Percentiles rank a stretch among this genome's conserved stretches.
Conservation (phyloP, 371 early-diverging fungal species). For the Capillidium rhysosporum region DNA sequence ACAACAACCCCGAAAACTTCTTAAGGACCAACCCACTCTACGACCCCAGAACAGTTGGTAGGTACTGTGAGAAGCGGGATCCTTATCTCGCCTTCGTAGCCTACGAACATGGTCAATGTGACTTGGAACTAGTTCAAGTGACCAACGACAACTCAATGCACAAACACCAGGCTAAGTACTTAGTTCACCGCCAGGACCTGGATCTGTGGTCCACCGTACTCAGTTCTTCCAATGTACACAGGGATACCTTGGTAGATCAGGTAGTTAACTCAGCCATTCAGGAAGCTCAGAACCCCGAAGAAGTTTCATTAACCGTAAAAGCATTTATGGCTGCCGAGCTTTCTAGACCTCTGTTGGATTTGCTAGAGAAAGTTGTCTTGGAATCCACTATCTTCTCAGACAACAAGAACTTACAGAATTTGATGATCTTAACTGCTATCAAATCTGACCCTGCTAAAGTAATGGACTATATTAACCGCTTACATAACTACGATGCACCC, state of each 20-base stretch:
- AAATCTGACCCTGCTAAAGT: slow-evolving; percentile 82
- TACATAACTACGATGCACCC: slow-evolving; percentile 85
- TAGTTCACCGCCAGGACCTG: slow-evolving; percentile 73
- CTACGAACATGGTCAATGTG: slow-evolving; percentile 88
- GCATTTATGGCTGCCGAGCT: slow-evolving; percentile 94
- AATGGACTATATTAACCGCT: slow-evolving; percentile 80
- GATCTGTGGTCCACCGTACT: slow-evolving; percentile 74
- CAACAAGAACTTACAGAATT: slow-evolving; percentile 89
- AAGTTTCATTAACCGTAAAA: slow-evolving; percentile 89
- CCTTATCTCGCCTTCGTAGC: slow-evolving; percentile 90
- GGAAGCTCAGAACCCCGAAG: slow-evolving; percentile 89
- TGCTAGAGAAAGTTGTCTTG: slow-evolving; percentile 88
- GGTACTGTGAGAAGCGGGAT: slow-evolving; percentile 95
- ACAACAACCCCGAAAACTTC: slow-evolving; percentile 93
- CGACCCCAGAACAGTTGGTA: slow-evolving; percentile 76
- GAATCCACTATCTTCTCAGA: slow-evolving; percentile 81
- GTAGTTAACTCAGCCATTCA: slow-evolving; percentile 70
- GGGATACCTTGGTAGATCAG: slow-evolving; percentile 84
- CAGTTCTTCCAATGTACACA: slow-evolving; percentile 51
- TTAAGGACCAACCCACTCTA: slow-evolving; percentile 77
- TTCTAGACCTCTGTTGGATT: slow-evolving; percentile 85
- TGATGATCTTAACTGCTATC: slow-evolving; percentile 92
- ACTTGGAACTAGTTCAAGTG: slow-evolving; percentile 74
- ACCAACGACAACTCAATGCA: slow-evolving; percentile 96
- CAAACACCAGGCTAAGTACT: slow-evolving; percentile 93